Evolutionary conservation across 495 filamentous ascomycete species (phyloP).

Genomic region (Aspergillus campestris): DNA sequence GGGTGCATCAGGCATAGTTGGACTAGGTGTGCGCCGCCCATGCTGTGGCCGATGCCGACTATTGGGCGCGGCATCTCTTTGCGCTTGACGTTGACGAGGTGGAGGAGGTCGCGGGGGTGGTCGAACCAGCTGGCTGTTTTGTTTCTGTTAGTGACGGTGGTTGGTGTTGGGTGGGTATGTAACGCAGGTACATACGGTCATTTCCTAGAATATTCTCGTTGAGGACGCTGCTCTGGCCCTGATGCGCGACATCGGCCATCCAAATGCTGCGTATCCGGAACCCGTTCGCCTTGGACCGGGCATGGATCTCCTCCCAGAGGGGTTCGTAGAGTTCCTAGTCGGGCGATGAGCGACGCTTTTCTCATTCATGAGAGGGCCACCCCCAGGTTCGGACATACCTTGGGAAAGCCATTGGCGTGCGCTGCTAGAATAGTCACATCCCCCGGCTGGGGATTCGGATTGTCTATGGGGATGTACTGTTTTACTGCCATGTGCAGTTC

Average conservation of each 20-base stretch:
- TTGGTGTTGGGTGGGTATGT: background rate
- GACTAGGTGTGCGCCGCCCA: constrained; percentile 63
- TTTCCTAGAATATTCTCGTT: constrained; percentile 70
- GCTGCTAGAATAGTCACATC: constrained; percentile 79
- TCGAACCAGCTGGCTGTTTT: constrained; percentile 71
- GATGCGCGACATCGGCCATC: constrained; percentile 74
- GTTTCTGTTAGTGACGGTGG: constrained; percentile 3
- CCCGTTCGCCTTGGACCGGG: constrained; percentile 41
- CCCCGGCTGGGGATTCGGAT: constrained; percentile 52
- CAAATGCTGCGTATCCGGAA: constrained; percentile 72
- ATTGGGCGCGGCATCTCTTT: constrained; percentile 76
- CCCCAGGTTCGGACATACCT: constrained; percentile 38
- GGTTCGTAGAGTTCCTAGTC: constrained; percentile 78
- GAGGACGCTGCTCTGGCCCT: constrained; percentile 65
- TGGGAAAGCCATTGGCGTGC: constrained; percentile 87
- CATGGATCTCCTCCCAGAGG: constrained; percentile 69
- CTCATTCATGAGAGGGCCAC: background rate
- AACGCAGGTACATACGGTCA: constrained; percentile 54
- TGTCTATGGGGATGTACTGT: constrained; percentile 70
- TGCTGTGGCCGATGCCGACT: constrained; percentile 86
- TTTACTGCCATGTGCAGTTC: constrained; percentile 64
- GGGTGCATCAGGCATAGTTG: constrained; percentile 68
- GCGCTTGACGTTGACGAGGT: constrained; percentile 79
- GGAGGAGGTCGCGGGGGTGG: constrained; percentile 78
- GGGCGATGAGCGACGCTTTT: background rate